phyloP scores from a whole-genome alignment of 1,284 basidiomycete genomes.

The Ganoderma lucidum region DNA sequence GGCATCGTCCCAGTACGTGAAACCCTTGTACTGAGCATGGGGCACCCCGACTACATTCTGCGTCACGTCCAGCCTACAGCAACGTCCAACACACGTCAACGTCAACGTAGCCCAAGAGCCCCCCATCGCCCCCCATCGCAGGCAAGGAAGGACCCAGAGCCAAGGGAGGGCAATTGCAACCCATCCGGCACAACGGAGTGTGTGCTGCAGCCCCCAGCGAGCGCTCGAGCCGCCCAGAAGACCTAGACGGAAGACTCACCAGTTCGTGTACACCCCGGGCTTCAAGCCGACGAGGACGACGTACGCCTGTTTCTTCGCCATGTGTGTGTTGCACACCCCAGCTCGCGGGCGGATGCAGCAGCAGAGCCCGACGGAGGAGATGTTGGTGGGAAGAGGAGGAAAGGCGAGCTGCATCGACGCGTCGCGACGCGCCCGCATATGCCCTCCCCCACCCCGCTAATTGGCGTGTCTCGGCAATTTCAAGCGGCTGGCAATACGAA shows the following conservation, averaged over 20 bases:
- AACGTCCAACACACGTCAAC: slow-evolving; percentile 10
- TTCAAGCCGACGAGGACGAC: slow-evolving; percentile 53
- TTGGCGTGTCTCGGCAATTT: slow-evolving; percentile 12
- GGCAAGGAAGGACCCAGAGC: neutral
- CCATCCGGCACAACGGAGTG: slow-evolving; percentile 2
- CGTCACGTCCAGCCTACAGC: slow-evolving; percentile 53
- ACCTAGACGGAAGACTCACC: slow-evolving; percentile 45
- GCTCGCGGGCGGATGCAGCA: neutral
- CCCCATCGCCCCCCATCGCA: neutral
- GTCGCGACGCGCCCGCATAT: slow-evolving; percentile 4
- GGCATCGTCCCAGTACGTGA: slow-evolving; percentile 52
- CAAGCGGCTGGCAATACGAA: neutral
- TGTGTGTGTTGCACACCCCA: neutral
- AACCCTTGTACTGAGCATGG: slow-evolving; percentile 52
- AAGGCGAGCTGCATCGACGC: neutral
- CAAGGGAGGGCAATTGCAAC: neutral
- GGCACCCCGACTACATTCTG: slow-evolving; percentile 51
- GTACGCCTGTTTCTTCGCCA: slow-evolving; percentile 46
- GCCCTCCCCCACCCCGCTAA: neutral
- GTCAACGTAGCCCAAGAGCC: neutral
- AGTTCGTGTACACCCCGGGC: slow-evolving; percentile 55
- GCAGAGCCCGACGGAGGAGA: neutral
- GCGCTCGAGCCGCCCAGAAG: neutral
- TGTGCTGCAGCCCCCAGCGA: slow-evolving; percentile 14
- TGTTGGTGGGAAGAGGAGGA: slow-evolving; percentile 8